Conservation (phyloP, 2,329 filamentous ascomycete genomes). For the Paecilomyces niveus region DNA sequence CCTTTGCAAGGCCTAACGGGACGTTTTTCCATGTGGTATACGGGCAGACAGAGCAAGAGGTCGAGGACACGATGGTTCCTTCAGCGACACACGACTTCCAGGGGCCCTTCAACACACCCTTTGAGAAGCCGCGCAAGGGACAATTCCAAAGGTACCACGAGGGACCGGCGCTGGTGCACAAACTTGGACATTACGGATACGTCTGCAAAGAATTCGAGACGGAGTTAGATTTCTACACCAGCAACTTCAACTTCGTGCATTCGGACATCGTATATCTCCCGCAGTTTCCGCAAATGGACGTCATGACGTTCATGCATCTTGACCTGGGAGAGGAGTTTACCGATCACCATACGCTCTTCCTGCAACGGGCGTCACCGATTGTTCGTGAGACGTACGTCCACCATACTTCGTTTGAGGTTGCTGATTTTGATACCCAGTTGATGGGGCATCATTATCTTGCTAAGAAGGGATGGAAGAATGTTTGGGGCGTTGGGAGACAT, state of each 20-base stretch:
- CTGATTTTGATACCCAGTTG: slow-evolving; percentile 64
- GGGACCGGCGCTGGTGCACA: slow-evolving; percentile 24
- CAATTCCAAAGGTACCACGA: slow-evolving; percentile 26
- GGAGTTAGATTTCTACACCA: slow-evolving; percentile 30
- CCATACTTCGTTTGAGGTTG: slow-evolving; percentile 62
- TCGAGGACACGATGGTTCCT: slow-evolving; percentile 21
- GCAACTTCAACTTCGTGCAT: slow-evolving; percentile 37
- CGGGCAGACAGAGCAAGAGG: slow-evolving; percentile 42
- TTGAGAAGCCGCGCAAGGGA: slow-evolving; percentile 13
- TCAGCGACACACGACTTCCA: slow-evolving; percentile 8
- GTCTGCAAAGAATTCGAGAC: slow-evolving; percentile 24
- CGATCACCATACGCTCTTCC: slow-evolving; percentile 53
- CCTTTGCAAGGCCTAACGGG: slow-evolving; percentile 41
- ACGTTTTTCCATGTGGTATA: slow-evolving; percentile 53
- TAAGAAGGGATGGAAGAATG: slow-evolving; percentile 55
- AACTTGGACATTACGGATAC: slow-evolving; percentile 37
- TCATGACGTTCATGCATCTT: slow-evolving; percentile 48
- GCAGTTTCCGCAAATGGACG: slow-evolving; percentile 29
- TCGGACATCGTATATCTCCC: slow-evolving; percentile 24
- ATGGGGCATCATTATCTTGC: slow-evolving; percentile 64
- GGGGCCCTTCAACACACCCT: slow-evolving; percentile 11
- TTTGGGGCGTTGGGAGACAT: slow-evolving; percentile 67
- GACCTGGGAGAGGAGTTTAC: slow-evolving; percentile 44
- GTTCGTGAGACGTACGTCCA: slow-evolving; percentile 49
- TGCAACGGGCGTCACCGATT: slow-evolving; percentile 20